Evolutionary conservation across 306 rosid species (phyloP).

Genomic region (Hippophae rhamnoides): DNA sequence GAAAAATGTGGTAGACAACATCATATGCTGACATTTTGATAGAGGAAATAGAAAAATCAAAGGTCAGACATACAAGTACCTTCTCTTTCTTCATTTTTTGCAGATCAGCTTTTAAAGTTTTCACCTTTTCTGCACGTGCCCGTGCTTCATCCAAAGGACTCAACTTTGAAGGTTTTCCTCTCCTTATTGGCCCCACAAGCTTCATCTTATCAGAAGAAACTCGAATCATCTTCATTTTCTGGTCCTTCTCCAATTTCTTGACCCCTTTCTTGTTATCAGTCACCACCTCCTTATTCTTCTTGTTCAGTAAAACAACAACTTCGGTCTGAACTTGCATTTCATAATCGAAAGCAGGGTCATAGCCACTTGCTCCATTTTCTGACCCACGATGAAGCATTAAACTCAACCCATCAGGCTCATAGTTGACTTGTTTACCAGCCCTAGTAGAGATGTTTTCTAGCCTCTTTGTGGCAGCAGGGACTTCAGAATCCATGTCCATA

Average conservation of each 20-base stretch:
- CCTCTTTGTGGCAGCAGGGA: conserved; percentile 38
- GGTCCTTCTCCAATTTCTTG: conserved; percentile 53
- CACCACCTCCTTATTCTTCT: conserved; percentile 39
- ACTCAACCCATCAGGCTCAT: conserved; percentile 76
- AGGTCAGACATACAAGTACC: conserved; percentile 31
- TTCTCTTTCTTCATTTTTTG: conserved; percentile 95
- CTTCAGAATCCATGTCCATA: conserved; percentile 73
- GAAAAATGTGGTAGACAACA: neutral
- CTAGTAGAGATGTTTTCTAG: conserved; percentile 35
- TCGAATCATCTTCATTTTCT: conserved; percentile 44
- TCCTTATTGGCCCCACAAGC: conserved; percentile 73
- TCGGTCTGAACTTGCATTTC: conserved; percentile 56
- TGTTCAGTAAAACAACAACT: conserved; percentile 27
- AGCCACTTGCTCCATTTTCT: conserved; percentile 53
- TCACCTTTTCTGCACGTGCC: conserved; percentile 82
- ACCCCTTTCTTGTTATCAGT: conserved; percentile 40
- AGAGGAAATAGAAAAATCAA: neutral
- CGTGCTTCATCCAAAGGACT: conserved; percentile 96
- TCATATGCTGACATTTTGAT: neutral
- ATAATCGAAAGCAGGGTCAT: conserved; percentile 82
- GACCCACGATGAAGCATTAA: conserved; percentile 71
- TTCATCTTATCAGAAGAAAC: conserved; percentile 49
- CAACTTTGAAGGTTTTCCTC: conserved; percentile 67
- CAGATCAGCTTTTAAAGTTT: conserved; percentile 90
- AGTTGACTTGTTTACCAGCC: conserved; percentile 29